A percentile compares a stretch with the other conserved stretches of the same genome.
Evolutionary conservation across 495 filamentous ascomycete genomes (phyloP).

Genomic region (Lasiosphaeris hirsuta): DNA sequence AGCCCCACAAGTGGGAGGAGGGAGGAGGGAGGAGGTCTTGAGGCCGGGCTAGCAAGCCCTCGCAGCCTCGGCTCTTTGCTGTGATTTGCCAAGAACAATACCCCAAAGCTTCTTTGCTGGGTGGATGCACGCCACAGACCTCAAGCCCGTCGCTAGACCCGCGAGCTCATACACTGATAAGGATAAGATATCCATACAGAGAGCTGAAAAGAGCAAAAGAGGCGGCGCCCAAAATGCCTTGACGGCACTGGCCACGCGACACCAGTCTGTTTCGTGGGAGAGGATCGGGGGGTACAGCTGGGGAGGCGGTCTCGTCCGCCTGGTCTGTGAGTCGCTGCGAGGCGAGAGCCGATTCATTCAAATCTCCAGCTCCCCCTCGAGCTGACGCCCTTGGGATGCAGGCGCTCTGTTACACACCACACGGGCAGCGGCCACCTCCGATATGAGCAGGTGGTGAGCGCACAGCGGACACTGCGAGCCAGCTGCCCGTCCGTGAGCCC

Average conservation of each 20-base stretch:
- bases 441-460: not conserved
- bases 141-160: too few relatives aligned
- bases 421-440: conserved; percentile 7
- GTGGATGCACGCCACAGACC: not conserved
- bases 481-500: too few relatives aligned
- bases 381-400: not conserved
- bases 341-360: conserved; percentile 8
- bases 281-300: not conserved
- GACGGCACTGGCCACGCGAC: conserved; percentile 2
- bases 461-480: too few relatives aligned
- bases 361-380: not conserved
- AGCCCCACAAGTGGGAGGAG: too few relatives aligned
- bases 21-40: too few relatives aligned
- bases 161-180: too few relatives aligned
- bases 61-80: too few relatives aligned
- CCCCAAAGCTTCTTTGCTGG: not conserved
- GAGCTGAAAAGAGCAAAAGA: too few relatives aligned
- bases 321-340: not conserved
- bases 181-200: conserved; percentile 2
- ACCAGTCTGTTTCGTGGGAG: not conserved
- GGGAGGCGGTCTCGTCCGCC: not conserved
- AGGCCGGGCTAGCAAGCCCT: too few relatives aligned
- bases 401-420: not conserved
- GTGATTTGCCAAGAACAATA: too few relatives aligned
- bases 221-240: not conserved